Evolutionary conservation across 1,139 yeast genomes (phyloP).

Genomic region (Pichia sp.): DNA sequence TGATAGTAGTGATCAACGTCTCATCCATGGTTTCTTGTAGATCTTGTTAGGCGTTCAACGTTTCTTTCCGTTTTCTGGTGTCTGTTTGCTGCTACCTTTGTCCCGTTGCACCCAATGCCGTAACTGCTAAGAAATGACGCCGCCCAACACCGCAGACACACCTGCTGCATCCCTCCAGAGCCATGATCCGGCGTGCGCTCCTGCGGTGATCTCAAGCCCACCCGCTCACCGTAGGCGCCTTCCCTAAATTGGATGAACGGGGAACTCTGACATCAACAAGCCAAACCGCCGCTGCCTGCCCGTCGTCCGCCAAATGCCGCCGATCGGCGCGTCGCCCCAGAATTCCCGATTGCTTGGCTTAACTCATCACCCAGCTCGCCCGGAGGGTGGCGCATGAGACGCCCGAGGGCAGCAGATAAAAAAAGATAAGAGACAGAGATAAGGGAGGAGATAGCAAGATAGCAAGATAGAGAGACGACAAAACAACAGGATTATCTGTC

Average conservation of each 20-base stretch:
- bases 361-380: not conserved
- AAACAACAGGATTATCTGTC: too few relatives aligned
- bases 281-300: not conserved
- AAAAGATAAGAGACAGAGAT: not conserved
- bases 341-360: not conserved
- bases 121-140: too few relatives aligned
- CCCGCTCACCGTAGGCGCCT: not conserved
- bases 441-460: not conserved
- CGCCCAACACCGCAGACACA: not conserved
- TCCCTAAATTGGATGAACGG: not conserved
- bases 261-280: conserved; percentile 40
- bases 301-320: not conserved
- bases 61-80: not conserved
- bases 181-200: not conserved
- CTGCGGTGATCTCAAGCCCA: not conserved
- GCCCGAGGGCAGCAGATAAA: not conserved
- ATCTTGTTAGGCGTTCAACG: not conserved
- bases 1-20: conserved; percentile 81
- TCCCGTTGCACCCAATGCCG: too few relatives aligned
- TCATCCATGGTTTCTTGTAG: conserved; percentile 67
- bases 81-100: not conserved
- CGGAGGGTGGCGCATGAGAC: not conserved
- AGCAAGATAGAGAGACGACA: not conserved
- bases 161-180: not conserved
- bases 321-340: not conserved